Conservation (phyloP, 2,329 filamentous ascomycete genomes). For the Zasmidium angulare region DNA sequence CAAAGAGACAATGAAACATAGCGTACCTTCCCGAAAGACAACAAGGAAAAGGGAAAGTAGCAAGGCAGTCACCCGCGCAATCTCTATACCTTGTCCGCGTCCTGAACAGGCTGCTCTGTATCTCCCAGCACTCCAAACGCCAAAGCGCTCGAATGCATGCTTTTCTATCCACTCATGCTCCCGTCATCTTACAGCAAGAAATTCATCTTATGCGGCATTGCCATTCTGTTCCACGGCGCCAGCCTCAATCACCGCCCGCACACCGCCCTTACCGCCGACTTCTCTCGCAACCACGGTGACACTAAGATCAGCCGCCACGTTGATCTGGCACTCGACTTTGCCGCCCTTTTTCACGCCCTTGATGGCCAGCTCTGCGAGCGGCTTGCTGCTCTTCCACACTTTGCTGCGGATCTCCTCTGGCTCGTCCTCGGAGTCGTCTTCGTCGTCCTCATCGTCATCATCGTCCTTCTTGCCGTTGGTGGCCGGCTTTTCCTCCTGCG, state of each 20-base stretch:
- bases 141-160: background rate
- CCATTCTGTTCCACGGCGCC: conserved; percentile 25
- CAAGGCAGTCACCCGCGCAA: background rate
- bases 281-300: conserved; percentile 81
- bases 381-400: conserved; percentile 82
- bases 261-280: conserved; percentile 82
- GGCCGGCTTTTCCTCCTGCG: conserved; percentile 73
- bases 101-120: background rate
- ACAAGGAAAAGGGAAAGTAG: background rate
- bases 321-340: conserved; percentile 93
- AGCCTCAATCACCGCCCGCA: conserved; percentile 61
- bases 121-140: background rate
- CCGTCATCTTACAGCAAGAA: background rate
- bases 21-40: background rate
- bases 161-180: background rate
- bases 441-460: conserved; percentile 61
- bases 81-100: background rate
- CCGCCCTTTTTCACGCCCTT: conserved; percentile 80
- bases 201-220: conserved; percentile 4
- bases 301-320: conserved; percentile 75
- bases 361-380: conserved; percentile 82
- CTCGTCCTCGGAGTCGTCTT: conserved; percentile 67
- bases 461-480: conserved; percentile 57
- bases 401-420: conserved; percentile 86
- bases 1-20: background rate